Evolutionary conservation across 306 rosid genomes (phyloP).

Genomic region (Sphenostylis stenocarpa): DNA sequence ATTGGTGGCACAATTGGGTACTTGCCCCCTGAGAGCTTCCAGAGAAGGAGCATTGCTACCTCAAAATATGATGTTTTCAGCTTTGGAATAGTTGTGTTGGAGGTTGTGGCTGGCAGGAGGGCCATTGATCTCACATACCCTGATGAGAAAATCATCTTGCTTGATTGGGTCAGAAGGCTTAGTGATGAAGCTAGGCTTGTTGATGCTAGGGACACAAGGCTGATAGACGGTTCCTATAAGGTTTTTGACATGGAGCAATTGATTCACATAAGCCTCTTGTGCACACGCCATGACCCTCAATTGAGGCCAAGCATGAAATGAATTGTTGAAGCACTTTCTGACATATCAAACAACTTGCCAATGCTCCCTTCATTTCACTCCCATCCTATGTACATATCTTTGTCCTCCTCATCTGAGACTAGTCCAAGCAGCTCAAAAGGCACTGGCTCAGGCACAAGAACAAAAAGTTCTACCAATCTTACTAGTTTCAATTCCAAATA

Average conservation of each 20-base stretch:
- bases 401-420: no score
- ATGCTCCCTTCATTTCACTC: no score
- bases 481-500: no score
- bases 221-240: slow-evolving; percentile 55
- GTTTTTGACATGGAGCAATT: slow-evolving; percentile 56
- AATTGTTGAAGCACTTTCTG: slow-evolving; percentile 70
- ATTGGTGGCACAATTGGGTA: no score
- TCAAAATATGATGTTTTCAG: no score
- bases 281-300: slow-evolving; percentile 72
- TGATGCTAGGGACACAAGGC: slow-evolving; percentile 49
- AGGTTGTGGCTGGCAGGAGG: slow-evolving; percentile 78
- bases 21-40: no score
- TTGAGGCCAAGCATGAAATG: slow-evolving; percentile 76
- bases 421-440: no score
- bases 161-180: slow-evolving; percentile 70
- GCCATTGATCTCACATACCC: slow-evolving; percentile 71
- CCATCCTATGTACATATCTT: no score
- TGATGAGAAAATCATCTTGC: slow-evolving; percentile 71
- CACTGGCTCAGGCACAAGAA: no score
- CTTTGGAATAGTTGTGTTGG: no score
- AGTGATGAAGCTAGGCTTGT: slow-evolving; percentile 59
- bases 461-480: no score
- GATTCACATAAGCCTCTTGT: slow-evolving; percentile 66
- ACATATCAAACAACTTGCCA: slow-evolving; percentile 50
- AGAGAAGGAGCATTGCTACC: no score